phyloP scores from a whole-genome alignment of 345 rosid genomes.

The Trapa bicornis region DNA sequence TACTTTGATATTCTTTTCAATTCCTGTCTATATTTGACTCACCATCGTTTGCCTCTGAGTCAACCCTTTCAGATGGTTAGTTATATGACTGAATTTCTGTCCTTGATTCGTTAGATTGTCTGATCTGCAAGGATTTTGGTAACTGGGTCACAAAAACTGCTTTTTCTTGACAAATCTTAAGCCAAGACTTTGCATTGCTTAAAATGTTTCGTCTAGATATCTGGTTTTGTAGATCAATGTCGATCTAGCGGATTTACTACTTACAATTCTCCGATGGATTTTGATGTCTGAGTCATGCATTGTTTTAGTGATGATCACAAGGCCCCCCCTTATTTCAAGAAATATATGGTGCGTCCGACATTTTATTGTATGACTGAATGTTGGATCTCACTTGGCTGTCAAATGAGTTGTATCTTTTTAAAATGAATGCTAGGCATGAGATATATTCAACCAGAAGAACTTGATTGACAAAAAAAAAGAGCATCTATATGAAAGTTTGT shows the following conservation, averaged over 20 bases:
- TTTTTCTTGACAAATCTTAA: not conserved
- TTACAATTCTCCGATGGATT: not conserved
- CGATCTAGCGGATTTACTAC: not conserved
- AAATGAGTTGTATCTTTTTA: too few species aligned
- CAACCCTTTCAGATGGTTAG: not conserved
- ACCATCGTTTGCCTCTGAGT: not conserved
- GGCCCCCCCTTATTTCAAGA: too few species aligned
- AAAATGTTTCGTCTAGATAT: not conserved
- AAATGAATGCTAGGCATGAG: too few species aligned
- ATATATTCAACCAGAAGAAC: too few species aligned
- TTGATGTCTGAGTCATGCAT: too few species aligned
- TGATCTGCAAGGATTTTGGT: not conserved
- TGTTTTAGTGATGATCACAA: too few species aligned
- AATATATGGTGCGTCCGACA: too few species aligned
- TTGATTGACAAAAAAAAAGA: too few species aligned
- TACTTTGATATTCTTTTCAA: not conserved
- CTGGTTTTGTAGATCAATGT: not conserved
- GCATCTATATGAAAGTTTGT: too few species aligned
- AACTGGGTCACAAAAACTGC: not conserved
- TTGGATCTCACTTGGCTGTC: too few species aligned
- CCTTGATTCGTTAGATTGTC: constrained; percentile 1
- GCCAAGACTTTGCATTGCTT: not conserved
- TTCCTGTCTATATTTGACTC: constrained; percentile 11
- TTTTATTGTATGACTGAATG: too few species aligned
- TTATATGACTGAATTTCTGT: not conserved